These are phyloP conservation scores for Poa pratensis DNA, from an alignment of 176 grass and related monocot genomes.

Conservation along the genomic window DNA sequence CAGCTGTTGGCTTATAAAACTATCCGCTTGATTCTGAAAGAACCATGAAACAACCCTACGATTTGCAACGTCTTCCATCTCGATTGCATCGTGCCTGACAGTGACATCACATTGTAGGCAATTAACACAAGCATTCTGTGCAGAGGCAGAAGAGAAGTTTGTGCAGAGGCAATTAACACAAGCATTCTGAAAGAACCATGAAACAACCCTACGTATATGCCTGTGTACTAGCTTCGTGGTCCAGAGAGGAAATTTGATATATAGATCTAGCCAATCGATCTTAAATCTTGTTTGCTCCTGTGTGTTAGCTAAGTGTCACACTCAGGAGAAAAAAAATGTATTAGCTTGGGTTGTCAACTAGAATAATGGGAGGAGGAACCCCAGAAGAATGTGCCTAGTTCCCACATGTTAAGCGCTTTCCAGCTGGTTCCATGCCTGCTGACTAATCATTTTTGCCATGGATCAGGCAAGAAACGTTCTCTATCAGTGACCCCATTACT, in stretches of 20 bases:
- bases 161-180: too few relatives aligned
- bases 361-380: not conserved
- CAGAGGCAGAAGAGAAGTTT: not conserved
- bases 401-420: constrained; percentile 3
- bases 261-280: not conserved
- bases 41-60: not conserved
- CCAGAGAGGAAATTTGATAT: not conserved
- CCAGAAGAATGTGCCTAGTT: not conserved
- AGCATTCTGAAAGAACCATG: too few relatives aligned
- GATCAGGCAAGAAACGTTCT: not conserved
- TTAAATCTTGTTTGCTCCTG: not conserved
- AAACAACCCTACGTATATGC: not conserved
- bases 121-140: constrained; percentile 41
- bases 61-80: not conserved
- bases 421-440: not conserved
- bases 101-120: constrained; percentile 40
- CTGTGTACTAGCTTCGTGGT: constrained; percentile 13
- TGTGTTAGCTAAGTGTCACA: constrained; percentile 5
- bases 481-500: not conserved
- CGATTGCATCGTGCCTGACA: not conserved
- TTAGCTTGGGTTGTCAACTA: not conserved
- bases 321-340: not conserved
- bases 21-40: not conserved
- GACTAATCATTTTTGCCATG: constrained; percentile 5
- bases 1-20: not conserved